Evolutionary conservation across 176 grass and related monocot species (phyloP), one percentile per base, ranked within the genome.

Genomic region (Oryza officinalis): DNA sequence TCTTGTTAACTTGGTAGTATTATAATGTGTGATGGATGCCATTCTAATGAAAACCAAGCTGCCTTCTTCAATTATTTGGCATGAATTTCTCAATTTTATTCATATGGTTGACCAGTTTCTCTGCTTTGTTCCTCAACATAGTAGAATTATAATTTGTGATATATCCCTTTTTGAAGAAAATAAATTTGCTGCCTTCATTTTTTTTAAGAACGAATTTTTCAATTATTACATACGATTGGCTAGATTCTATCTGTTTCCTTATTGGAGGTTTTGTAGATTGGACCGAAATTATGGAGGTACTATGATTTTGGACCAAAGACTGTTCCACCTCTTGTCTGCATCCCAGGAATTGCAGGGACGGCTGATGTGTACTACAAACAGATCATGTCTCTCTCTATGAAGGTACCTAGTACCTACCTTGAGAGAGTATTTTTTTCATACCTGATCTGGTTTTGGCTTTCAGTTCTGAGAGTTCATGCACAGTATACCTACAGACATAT

Each of bases 301-400:
- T 98, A 98, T 67, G 96, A 98, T 80, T 98, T 98, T 88, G 96
- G 96, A 14, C 96, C 96, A 27, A 98, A 98, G 89, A 35, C 75
- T 76, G 93, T 95, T 67, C 92, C 80, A 3, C 89, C 96, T n/a
- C 85, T 98, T 63, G 81, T 98, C 63, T 98, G 96, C 83, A 98
- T 98, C 72, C 96, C 96, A 27, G 96, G 96, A 81, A 95, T 95
- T 87, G 91, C 96, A 71, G 93, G 93, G 61, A 98, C 96, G 25
- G 91, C 96, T 82, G 96, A 98, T 90, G 96, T 98, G 27, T 98
- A 98, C 80, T 98, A 98, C 81, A 98, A 98, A 60, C 96, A 98
- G 85, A 95, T 98, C 47, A 98, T 98, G 96, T 83, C 93, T 61
- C 91, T 98, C 8, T 93, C 86, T 69, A 90, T 90, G 87, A 98